phyloP scores from a whole-genome alignment of 176 grass and related monocot species.

The Paspalum notatum region DNA sequence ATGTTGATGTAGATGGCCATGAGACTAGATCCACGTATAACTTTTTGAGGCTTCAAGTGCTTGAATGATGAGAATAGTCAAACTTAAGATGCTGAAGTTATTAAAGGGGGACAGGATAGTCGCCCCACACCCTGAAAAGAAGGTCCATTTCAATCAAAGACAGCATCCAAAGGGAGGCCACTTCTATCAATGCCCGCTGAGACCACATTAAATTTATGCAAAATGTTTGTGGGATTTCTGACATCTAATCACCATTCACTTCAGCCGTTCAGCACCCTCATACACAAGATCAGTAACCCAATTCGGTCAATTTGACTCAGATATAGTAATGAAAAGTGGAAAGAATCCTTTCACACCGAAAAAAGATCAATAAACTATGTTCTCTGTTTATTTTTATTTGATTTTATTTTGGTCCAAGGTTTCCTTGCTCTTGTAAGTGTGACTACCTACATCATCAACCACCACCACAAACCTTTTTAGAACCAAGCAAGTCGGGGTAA shows the following conservation, averaged over 20 bases:
- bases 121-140: background rate
- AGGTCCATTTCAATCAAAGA: background rate
- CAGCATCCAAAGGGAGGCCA: background rate
- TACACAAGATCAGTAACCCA: background rate
- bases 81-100: background rate
- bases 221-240: background rate
- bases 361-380: background rate
- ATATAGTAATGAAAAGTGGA: background rate
- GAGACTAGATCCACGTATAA: background rate
- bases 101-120: background rate
- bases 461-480: no score
- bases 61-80: background rate
- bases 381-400: background rate
- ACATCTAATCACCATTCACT: background rate
- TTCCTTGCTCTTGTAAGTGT: conserved; percentile 2
- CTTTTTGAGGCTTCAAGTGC: background rate
- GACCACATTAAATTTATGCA: background rate
- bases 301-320: conserved; percentile 1
- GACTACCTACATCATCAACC: background rate
- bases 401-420: background rate
- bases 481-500: background rate
- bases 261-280: background rate
- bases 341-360: background rate
- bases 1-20: background rate
- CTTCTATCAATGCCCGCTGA: background rate